Base-by-base conservation (phyloP, 1,284 basidiomycete genomes). In the Tetrapyrgos nigripes region DNA sequence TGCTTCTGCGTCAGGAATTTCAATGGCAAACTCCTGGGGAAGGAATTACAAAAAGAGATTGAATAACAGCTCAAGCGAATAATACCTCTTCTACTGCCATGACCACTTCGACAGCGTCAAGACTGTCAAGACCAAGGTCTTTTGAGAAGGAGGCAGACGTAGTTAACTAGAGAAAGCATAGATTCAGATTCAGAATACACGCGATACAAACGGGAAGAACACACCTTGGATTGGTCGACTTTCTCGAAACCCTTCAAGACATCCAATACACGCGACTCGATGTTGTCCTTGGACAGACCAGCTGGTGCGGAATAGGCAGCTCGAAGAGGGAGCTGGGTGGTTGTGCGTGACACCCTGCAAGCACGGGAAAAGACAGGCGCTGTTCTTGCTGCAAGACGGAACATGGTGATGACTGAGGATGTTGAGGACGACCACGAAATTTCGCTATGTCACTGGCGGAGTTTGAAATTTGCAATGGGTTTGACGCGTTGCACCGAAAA, bases 71-170 rank as follows among this genome's bases (percentile, higher is more conserved):
- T 55, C 50, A 49, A 11, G 46, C 27, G 43, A 28, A 44, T 14
- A 45, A 33, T 74, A 94, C 97, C 89, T 99, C 97, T 80, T 99
- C 97, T 67, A 99, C 93, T 49, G 97, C 96, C 96, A 99, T 98
- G 69, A 99, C 94, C 45, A 98, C 96, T 77, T 99, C 97, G 45
- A 99, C 97, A 48, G 96, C 88, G 76, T 99, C 97, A 71, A 99
- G 82, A 70, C 96, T 98, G 81, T 99, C 97, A 51, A 99, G 85
- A 40, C 95, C 93, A 59, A 99, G 88, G 81, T 99, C 96, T 51
- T 85, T 80, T 59, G 89, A 82, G 79, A 99, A 98, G 31, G 89
- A 85, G 27, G 97, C 83, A 17, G 87, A 74, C 28, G 87, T 64
- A 17, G 87, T 80, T 68, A 99, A 82, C 97, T 98, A 65, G 23